Conservation (phyloP, 2,329 filamentous ascomycete species). For the Sporothrix schenckii region DNA sequence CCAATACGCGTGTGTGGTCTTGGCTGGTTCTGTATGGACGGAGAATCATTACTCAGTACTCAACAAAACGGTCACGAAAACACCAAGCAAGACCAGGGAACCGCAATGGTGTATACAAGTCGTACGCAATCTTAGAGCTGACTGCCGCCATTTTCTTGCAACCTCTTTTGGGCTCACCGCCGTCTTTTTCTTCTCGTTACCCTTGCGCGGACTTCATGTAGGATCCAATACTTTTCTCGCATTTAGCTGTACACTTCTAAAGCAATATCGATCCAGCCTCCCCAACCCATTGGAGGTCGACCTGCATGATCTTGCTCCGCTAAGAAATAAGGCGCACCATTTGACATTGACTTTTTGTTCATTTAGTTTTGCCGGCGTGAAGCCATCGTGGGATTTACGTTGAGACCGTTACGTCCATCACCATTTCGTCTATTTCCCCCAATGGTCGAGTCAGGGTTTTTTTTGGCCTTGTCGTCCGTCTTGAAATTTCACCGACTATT, state of each 20-base stretch:
- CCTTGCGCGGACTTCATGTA: background rate
- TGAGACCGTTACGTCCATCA: conserved; percentile 17
- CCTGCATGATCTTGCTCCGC: background rate
- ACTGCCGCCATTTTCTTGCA: conserved; percentile 24
- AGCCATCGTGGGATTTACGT: conserved; percentile 19
- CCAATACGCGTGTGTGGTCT: no score
- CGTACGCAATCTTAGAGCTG: conserved; percentile 24
- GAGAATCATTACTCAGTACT: conserved; percentile 9
- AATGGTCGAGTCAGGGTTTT: conserved; percentile 6
- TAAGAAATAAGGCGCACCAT: background rate
- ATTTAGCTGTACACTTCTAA: background rate
- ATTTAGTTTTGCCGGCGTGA: background rate
- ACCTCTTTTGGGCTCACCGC: background rate
- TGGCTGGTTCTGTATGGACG: background rate
- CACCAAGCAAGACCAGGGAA: background rate
- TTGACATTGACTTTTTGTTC: background rate
- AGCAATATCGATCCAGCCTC: background rate
- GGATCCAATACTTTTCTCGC: background rate
- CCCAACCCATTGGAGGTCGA: background rate
- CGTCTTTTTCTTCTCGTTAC: background rate
- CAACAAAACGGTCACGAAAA: background rate
- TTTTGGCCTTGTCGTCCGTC: background rate
- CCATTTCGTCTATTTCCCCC: background rate
- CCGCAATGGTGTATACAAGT: conserved; percentile 25
- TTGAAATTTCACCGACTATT: background rate